Evolutionary conservation across 2,329 filamentous ascomycete genomes (phyloP).

Genomic region (Calonectria honghensis): DNA sequence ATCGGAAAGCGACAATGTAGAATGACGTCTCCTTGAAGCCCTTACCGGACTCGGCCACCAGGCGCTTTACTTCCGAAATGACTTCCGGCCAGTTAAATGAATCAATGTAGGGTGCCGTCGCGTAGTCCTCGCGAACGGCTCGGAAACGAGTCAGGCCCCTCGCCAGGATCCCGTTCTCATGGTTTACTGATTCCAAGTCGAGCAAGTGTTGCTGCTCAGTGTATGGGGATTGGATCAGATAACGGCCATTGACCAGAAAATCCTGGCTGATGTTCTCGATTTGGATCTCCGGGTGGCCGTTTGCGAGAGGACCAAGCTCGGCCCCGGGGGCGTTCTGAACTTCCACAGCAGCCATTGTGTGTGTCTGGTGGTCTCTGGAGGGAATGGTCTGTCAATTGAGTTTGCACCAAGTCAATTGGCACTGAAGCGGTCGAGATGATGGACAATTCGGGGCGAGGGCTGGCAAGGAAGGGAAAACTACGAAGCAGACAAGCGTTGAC

Average conservation of each 20-base stretch:
- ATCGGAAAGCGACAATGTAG: constrained; percentile 91
- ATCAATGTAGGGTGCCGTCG: constrained; percentile 82
- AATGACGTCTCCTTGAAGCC: constrained; percentile 79
- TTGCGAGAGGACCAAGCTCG: constrained; percentile 52
- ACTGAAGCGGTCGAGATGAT: constrained; percentile 13
- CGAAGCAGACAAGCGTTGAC: constrained; percentile 23
- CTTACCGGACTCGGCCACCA: constrained; percentile 67
- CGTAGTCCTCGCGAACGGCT: constrained; percentile 81
- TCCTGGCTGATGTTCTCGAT: constrained; percentile 51
- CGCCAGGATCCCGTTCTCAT: constrained; percentile 81
- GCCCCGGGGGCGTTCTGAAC: constrained; percentile 51
- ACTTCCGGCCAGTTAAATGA: constrained; percentile 86
- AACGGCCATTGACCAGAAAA: constrained; percentile 49
- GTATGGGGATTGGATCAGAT: constrained; percentile 85
- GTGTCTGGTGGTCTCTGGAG: constrained; percentile 16
- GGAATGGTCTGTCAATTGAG: background rate
- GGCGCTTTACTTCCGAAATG: constrained; percentile 73
- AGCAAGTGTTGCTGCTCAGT: constrained; percentile 82
- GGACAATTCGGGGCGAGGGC: constrained; percentile 20
- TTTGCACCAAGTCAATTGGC: constrained; percentile 17
- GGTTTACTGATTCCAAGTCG: constrained; percentile 80
- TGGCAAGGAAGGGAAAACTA: constrained; percentile 27
- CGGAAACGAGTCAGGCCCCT: constrained; percentile 80
- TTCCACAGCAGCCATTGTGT: constrained; percentile 55
- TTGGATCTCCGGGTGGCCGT: constrained; percentile 52